Evolutionary conservation across 805 yeast genomes (phyloP).

Genomic region (Tetrapisispora phaffii): DNA sequence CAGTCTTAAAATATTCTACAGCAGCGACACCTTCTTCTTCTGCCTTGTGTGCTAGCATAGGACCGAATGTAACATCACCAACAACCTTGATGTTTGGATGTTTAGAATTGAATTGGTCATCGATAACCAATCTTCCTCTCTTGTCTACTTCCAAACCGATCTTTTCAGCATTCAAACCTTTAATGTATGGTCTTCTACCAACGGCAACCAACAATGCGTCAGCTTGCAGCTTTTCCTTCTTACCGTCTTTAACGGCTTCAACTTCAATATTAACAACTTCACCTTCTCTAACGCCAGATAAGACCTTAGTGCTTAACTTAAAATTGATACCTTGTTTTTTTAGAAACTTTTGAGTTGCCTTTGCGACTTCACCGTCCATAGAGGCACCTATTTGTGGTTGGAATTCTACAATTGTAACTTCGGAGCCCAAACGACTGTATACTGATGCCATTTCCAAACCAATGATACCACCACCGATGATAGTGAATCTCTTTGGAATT

Average conservation of each 20-base stretch:
- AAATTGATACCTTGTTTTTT: constrained; percentile 92
- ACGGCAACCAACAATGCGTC: constrained; percentile 94
- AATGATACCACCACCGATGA: constrained; percentile 99
- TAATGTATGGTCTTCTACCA: constrained; percentile 96
- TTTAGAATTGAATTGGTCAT: constrained; percentile 86
- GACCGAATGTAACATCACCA: constrained; percentile 98
- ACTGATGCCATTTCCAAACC: constrained; percentile 99
- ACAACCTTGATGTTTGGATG: constrained; percentile 89
- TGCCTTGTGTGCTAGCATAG: constrained; percentile 99
- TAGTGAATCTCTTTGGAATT: constrained; percentile 82
- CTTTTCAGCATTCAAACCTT: constrained; percentile 79
- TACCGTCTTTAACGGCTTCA: constrained; percentile 82
- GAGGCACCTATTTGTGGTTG: constrained; percentile 91
- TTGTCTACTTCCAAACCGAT: constrained; percentile 86
- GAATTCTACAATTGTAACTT: constrained; percentile 91
- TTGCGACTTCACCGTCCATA: constrained; percentile 94
- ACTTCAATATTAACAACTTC: constrained; percentile 78
- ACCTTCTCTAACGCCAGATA: constrained; percentile 79
- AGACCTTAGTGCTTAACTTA: constrained; percentile 85
- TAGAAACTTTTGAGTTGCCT: constrained; percentile 77
- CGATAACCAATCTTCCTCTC: constrained; percentile 89
- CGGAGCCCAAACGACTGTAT: constrained; percentile 87
- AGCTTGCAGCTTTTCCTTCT: constrained; percentile 68
- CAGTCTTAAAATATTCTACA: constrained; percentile 84
- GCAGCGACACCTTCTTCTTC: constrained; percentile 99